Evolutionary conservation across 108 stramenopile species (phyloP), one percentile per base, ranked within the genome.

Genomic region (Parietichytrium sp.): DNA sequence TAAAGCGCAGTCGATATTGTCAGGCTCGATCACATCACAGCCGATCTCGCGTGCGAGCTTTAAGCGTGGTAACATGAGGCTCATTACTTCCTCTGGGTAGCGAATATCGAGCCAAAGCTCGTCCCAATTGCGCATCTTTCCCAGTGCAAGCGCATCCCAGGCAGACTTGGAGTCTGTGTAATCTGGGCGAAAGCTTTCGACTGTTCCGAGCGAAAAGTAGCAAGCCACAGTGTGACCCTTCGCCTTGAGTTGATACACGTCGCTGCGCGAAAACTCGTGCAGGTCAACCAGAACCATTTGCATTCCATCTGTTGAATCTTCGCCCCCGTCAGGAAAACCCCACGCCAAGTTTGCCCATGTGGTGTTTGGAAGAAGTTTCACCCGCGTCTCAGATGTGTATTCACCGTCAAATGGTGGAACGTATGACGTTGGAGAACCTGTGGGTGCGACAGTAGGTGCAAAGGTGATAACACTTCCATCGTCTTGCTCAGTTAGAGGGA

Each of bases 331-430:
- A n/a, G 61, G 6, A 33, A 33, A 72, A 12, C 61, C 61, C 61
- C 61, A 72, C 61, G 61, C 61, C 7, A 72, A n/a, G 33, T 72
- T 72, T 47, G 61, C 61, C 36, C 36, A 72, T 23, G 61, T 72
- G 6, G 61, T 72, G 42, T 72, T 72, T 16, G 61, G 61, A 7
- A 45, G 20, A 8, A 72, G n/a, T n/a, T n/a, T n/a, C n/a, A n/a
- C n/a, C n/a, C n/a, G n/a, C n/a, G n/a, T n/a, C n/a, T n/a, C n/a
- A n/a, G n/a, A n/a, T n/a, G n/a, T n/a, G n/a, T n/a, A n/a, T n/a
- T n/a, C n/a, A n/a, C n/a, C n/a, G n/a, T n/a, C n/a, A n/a, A n/a
- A n/a, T n/a, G n/a, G n/a, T n/a, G n/a, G n/a, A n/a, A n/a, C n/a
- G n/a, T n/a, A n/a, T n/a, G n/a, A n/a, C n/a, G n/a, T n/a, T n/a